Percentiles rank a stretch among this genome's conserved stretches.
phyloP scores from a whole-genome alignment of 2,329 filamentous ascomycete species.

The Diaporthe longicolla region DNA sequence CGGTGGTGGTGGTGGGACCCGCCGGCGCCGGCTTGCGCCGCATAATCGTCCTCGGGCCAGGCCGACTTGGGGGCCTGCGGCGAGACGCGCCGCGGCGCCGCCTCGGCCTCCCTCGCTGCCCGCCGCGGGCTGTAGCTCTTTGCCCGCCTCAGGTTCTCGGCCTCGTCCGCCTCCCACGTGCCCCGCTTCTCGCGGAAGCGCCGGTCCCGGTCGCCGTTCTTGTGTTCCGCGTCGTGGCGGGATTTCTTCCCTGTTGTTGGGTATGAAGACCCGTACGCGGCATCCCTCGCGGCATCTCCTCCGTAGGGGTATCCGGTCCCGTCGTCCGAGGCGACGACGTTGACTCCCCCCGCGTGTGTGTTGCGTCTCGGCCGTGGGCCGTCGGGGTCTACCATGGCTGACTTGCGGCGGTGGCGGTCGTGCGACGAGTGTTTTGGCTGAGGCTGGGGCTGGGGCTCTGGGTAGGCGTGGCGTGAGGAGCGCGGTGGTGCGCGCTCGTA shows the following conservation, averaged over 20 bases:
- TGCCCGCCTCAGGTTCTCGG: slow-evolving; percentile 31
- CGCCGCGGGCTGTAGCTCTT: slow-evolving; percentile 41
- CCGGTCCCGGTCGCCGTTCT: slow-evolving; percentile 28
- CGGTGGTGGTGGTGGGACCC: not conserved
- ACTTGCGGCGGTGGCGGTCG: slow-evolving; percentile 40
- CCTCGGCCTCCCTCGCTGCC: slow-evolving; percentile 35
- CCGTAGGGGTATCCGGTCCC: not conserved
- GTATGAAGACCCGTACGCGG: slow-evolving; percentile 18
- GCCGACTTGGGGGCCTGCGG: slow-evolving; percentile 33
- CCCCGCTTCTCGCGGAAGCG: slow-evolving; percentile 39
- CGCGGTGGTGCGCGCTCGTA: slow-evolving; percentile 39
- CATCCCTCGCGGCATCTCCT: slow-evolving; percentile 1
- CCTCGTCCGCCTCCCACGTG: slow-evolving; percentile 37
- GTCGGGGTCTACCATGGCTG: slow-evolving; percentile 29
- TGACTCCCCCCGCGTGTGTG: slow-evolving; percentile 8
- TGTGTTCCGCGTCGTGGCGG: slow-evolving; percentile 38
- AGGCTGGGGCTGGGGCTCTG: not conserved
- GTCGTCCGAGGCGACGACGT: slow-evolving; percentile 40
- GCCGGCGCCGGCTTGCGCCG: not conserved
- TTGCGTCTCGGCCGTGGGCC: slow-evolving; percentile 18
- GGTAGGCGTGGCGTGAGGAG: slow-evolving; percentile 22
- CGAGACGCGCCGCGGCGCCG: slow-evolving; percentile 15
- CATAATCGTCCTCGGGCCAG: slow-evolving; percentile 33
- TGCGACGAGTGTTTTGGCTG: slow-evolving; percentile 3
- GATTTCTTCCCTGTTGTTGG: slow-evolving; percentile 11